These are phyloP conservation scores for Berberis thunbergii DNA, from an alignment of 164 flowering plant genomes.

Conservation along the genomic window DNA sequence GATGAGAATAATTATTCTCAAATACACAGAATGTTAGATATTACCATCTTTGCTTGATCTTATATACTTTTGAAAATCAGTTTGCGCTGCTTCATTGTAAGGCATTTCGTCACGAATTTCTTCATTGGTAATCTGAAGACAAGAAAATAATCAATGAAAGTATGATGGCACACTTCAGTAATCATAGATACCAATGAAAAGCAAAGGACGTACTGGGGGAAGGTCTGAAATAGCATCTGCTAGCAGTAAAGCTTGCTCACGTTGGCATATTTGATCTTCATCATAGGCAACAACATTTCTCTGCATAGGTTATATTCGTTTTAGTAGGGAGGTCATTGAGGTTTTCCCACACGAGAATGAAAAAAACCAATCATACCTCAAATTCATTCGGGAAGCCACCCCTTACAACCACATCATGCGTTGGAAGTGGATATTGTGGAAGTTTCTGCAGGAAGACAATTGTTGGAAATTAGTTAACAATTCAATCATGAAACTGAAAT, in stretches of 20 bases:
- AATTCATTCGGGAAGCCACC: conserved; percentile 50
- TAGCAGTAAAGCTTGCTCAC: conserved; percentile 34
- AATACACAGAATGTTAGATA: not conserved
- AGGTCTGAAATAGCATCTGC: conserved; percentile 79
- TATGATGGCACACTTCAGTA: too few species aligned
- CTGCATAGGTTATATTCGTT: conserved; percentile 21
- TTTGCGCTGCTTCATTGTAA: conserved; percentile 30
- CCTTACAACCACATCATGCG: conserved; percentile 55
- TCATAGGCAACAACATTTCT: conserved; percentile 37
- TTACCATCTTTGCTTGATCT: conserved; percentile 46
- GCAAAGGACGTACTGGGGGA: conserved; percentile 43
- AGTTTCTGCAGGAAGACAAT: conserved; percentile 33
- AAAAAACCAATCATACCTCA: conserved; percentile 37
- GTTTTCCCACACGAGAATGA: not conserved
- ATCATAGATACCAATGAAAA: not conserved
- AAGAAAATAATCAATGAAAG: too few species aligned
- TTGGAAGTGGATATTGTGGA: conserved; percentile 76
- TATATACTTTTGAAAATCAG: conserved; percentile 57
- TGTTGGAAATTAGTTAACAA: not conserved
- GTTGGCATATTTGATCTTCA: conserved; percentile 14
- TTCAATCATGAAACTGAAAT: not conserved
- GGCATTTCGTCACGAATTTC: conserved; percentile 58
- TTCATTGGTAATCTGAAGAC: conserved; percentile 17
- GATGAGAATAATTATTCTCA: not conserved
- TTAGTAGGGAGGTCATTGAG: too few species aligned